phyloP scores from a whole-genome alignment of 1,284 basidiomycete genomes.

The Leccinum huronense region DNA sequence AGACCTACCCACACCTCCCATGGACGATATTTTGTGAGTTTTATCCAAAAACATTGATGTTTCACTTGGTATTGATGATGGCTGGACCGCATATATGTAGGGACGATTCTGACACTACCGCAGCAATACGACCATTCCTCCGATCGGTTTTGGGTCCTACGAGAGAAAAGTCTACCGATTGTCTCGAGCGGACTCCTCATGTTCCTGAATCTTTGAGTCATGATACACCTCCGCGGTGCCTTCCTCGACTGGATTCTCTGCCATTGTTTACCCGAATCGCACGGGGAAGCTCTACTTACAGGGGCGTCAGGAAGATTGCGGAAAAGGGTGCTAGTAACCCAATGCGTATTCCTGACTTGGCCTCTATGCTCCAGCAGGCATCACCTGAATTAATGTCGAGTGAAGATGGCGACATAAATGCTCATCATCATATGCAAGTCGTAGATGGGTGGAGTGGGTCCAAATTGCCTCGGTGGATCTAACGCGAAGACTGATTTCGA shows the following conservation, averaged over 20 bases:
- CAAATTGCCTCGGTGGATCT: conserved; percentile 2
- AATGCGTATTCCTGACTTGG: conserved; percentile 17
- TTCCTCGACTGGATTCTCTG: conserved; percentile 34
- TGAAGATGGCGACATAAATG: conserved; percentile 42
- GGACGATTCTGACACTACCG: conserved; percentile 32
- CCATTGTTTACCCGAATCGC: conserved; percentile 48
- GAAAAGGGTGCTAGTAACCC: conserved; percentile 5
- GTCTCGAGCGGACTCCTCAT: conserved; percentile 12
- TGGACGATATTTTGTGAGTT: conserved; percentile 37
- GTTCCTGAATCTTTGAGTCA: conserved; percentile 35
- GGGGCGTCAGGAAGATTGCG: not conserved
- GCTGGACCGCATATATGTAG: conserved; percentile 24
- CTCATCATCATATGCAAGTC: conserved; percentile 47
- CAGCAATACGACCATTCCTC: conserved; percentile 25
- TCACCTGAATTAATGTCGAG: conserved; percentile 33
- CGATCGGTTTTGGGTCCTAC: conserved; percentile 15
- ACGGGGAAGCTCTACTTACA: conserved; percentile 4
- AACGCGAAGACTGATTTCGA: conserved; percentile 10
- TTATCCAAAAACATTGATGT: conserved; percentile 1
- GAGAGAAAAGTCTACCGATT: conserved; percentile 1
- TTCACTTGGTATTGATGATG: conserved; percentile 1
- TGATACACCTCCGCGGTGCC: conserved; percentile 34
- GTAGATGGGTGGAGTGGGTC: conserved; percentile 59
- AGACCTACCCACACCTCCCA: conserved; percentile 25
- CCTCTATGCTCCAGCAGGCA: conserved; percentile 19